These are phyloP conservation scores for Phytophthora megakarya DNA, from an alignment of 352 stramenopile species.

Conservation along the genomic window DNA sequence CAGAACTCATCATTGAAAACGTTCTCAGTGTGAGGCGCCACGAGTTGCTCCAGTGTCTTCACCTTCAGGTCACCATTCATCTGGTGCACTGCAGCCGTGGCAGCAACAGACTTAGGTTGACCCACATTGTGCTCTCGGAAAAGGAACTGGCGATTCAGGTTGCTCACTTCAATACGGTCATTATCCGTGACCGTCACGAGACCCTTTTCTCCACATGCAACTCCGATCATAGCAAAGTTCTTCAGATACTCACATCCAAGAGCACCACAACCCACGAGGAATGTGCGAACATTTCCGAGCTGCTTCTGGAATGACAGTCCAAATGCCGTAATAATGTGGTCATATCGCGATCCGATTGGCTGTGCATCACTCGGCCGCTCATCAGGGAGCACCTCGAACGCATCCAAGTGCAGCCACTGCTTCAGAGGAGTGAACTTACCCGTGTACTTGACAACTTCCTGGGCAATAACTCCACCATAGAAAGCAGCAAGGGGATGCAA, in stretches of 20 bases:
- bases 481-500: slow-evolving; percentile 84
- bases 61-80: slow-evolving; percentile 85
- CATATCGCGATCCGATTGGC: slow-evolving; percentile 73
- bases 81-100: slow-evolving; percentile 68
- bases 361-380: slow-evolving; percentile 55
- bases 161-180: slow-evolving; percentile 89
- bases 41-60: slow-evolving; percentile 81
- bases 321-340: slow-evolving; percentile 78
- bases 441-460: slow-evolving; percentile 90
- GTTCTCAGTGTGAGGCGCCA: slow-evolving; percentile 81
- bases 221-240: slow-evolving; percentile 86
- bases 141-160: slow-evolving; percentile 87
- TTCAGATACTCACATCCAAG: slow-evolving; percentile 88
- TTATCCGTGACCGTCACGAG: slow-evolving; percentile 87
- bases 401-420: slow-evolving; percentile 87
- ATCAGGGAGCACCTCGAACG: slow-evolving; percentile 78
- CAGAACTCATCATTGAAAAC: slow-evolving; percentile 85
- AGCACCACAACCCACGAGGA: slow-evolving; percentile 82
- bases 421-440: slow-evolving; percentile 87
- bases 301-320: slow-evolving; percentile 73
- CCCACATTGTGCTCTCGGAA: slow-evolving; percentile 89
- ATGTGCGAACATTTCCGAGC: slow-evolving; percentile 73
- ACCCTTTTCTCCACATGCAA: slow-evolving; percentile 78
- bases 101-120: slow-evolving; percentile 83
- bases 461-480: slow-evolving; percentile 79